phyloP scores from a whole-genome alignment of 176 grass and related monocot species.

The Leersia perrieri region DNA sequence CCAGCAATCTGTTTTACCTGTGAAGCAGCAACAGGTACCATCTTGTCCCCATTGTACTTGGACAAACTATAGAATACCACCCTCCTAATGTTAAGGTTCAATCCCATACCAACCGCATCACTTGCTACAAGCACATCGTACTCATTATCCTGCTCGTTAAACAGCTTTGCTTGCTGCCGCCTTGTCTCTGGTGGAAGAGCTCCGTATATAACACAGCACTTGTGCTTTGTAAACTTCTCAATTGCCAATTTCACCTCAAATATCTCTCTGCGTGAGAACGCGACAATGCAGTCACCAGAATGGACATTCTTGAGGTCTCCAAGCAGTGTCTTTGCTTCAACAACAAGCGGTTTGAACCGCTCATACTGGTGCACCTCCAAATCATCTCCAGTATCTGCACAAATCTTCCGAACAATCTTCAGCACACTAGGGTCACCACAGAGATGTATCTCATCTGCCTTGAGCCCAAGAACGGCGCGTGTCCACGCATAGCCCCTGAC shows the following conservation, averaged over 20 bases:
- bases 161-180: constrained; percentile 74
- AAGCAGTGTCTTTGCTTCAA: constrained; percentile 80
- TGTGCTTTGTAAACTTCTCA: constrained; percentile 92
- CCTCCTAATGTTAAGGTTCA: constrained; percentile 96
- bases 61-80: constrained; percentile 76
- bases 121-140: constrained; percentile 90
- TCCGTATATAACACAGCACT: constrained; percentile 92
- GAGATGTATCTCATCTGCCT: constrained; percentile 94
- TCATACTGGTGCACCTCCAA: constrained; percentile 73
- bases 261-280: constrained; percentile 86
- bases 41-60: constrained; percentile 86
- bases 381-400: constrained; percentile 72
- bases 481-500: constrained; percentile 85
- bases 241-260: constrained; percentile 93
- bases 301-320: constrained; percentile 69
- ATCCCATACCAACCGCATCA: constrained; percentile 87
- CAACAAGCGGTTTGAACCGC: constrained; percentile 88
- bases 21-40: constrained; percentile 68
- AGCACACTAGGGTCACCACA: constrained; percentile 93
- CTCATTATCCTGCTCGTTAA: constrained; percentile 87
- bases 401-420: constrained; percentile 67
- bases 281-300: constrained; percentile 84
- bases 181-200: constrained; percentile 86
- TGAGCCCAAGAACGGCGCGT: constrained; percentile 79
- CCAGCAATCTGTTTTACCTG: constrained; percentile 99